phyloP scores from a whole-genome alignment of 495 filamentous ascomycete genomes.

The Penicillium egyptiacum region DNA sequence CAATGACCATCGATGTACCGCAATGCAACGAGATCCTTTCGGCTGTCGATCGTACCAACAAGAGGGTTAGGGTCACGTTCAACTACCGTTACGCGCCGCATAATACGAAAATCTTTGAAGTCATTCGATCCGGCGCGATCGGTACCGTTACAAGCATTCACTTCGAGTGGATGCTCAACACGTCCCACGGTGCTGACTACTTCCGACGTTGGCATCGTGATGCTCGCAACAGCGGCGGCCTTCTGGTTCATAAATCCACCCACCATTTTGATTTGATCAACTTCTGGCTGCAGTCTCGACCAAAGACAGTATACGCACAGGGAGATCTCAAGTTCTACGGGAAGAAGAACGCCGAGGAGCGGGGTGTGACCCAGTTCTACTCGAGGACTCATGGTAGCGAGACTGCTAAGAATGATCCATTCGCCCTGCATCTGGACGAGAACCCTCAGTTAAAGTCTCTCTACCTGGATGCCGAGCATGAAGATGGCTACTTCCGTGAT shows the following conservation, averaged over 20 bases:
- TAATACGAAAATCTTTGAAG: slow-evolving; percentile 37
- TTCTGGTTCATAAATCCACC: slow-evolving; percentile 41
- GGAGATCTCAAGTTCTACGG: slow-evolving; percentile 39
- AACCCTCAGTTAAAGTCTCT: slow-evolving; percentile 52
- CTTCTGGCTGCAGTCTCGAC: slow-evolving; percentile 32
- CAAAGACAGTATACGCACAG: slow-evolving; percentile 32
- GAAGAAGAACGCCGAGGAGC: slow-evolving; percentile 35
- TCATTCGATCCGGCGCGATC: slow-evolving; percentile 51
- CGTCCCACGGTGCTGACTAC: slow-evolving; percentile 59
- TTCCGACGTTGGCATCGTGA: slow-evolving; percentile 64
- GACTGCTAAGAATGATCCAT: slow-evolving; percentile 34
- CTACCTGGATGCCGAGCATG: slow-evolving; percentile 59
- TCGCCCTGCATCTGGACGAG: slow-evolving; percentile 52
- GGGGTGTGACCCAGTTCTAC: slow-evolving; percentile 34
- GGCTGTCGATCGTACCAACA: slow-evolving; percentile 29
- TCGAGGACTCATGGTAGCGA: slow-evolving; percentile 31
- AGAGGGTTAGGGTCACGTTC: slow-evolving; percentile 32
- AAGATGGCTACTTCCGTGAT: slow-evolving; percentile 58
- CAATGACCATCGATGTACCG: slow-evolving; percentile 58
- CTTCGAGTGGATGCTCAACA: slow-evolving; percentile 62
- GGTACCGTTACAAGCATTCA: slow-evolving; percentile 55
- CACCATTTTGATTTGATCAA: slow-evolving; percentile 41
- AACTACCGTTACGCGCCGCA: slow-evolving; percentile 41
- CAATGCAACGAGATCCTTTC: slow-evolving; percentile 49
- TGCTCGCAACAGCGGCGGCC: slow-evolving; percentile 55